phyloP scores from a whole-genome alignment of 768 basidiomycete genomes.

The Russula dissimulans region DNA sequence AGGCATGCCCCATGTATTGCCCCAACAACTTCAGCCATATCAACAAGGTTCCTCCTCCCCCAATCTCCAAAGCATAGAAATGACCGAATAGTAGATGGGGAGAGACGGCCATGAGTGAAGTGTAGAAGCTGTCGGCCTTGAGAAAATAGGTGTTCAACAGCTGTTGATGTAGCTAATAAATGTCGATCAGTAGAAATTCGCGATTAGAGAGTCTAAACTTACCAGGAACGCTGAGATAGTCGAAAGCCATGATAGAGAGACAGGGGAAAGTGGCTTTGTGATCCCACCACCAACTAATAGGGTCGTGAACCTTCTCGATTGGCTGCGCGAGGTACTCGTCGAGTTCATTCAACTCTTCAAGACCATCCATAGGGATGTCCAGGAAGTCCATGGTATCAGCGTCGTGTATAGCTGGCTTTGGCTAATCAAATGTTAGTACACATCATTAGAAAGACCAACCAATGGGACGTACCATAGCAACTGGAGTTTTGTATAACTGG shows the following conservation, averaged over 20 bases:
- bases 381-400: not conserved
- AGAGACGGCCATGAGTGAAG: not conserved
- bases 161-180: not conserved
- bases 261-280: not conserved
- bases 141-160: not conserved
- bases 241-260: not conserved
- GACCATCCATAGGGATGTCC: not conserved
- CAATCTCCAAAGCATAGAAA: not conserved
- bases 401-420: too few relatives aligned
- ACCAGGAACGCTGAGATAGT: not conserved
- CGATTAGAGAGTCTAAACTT: not conserved
- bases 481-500: too few relatives aligned
- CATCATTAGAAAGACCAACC: not conserved
- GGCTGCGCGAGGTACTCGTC: not conserved
- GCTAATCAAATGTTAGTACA: not conserved
- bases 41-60: not conserved
- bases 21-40: not conserved
- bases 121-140: not conserved
- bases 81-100: not conserved
- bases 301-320: not conserved
- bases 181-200: not conserved
- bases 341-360: not conserved
- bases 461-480: not conserved
- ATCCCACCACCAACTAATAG: not conserved
- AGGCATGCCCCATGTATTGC: not conserved